These are phyloP conservation scores for Gaultheria prostrata DNA, from an alignment of 148 eudicot species.

Conservation along the genomic window DNA sequence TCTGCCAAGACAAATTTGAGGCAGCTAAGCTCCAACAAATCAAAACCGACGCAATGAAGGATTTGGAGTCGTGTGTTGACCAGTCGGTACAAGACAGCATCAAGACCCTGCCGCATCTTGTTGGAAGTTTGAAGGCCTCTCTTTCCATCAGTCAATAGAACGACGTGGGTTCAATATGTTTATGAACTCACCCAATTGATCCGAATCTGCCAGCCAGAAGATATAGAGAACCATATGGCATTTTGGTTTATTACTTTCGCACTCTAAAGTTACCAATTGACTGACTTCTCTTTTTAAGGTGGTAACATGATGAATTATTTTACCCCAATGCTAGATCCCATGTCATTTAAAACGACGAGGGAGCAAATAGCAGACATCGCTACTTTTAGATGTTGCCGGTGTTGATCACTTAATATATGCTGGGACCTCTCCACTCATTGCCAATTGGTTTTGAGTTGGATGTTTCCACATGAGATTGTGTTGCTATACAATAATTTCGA, in stretches of 20 bases:
- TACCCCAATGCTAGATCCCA: neutral
- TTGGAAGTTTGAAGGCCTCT: conserved; percentile 53
- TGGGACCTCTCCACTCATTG: too few species aligned
- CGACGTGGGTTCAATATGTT: neutral
- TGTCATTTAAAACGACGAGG: neutral
- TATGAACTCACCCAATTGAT: neutral
- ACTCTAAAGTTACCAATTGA: neutral
- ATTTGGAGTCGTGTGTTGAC: conserved; percentile 71
- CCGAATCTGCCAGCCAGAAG: neutral
- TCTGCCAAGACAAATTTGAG: conserved; percentile 89
- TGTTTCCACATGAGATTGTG: too few species aligned
- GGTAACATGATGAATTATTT: neutral
- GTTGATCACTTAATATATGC: too few species aligned
- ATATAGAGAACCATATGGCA: neutral
- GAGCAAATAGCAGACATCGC: neutral
- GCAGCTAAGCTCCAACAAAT: conserved; percentile 60
- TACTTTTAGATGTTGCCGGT: neutral
- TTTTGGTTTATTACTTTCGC: neutral
- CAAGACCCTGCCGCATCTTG: conserved; percentile 57
- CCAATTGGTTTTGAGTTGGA: too few species aligned
- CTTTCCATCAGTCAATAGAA: conserved; percentile 42
- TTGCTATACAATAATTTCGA: too few species aligned
- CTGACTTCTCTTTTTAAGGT: neutral
- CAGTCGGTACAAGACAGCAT: conserved; percentile 63
- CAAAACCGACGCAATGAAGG: conserved; percentile 43